Percentiles rank a stretch among this genome's conserved stretches.
phyloP scores from a whole-genome alignment of 805 yeast genomes.

The Teunomyces pallodes region DNA sequence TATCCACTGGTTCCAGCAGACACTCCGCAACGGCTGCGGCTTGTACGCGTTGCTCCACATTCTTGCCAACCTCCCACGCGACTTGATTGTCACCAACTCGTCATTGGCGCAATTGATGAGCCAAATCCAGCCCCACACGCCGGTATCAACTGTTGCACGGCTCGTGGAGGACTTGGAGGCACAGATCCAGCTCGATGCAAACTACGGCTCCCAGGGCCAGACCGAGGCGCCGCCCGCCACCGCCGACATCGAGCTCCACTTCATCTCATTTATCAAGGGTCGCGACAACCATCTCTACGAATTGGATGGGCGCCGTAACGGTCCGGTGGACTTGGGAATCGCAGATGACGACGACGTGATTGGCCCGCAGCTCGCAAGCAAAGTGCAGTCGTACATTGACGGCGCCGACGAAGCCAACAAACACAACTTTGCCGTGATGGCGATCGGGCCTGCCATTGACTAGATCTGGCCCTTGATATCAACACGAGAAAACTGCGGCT shows the following conservation, averaged over 20 bases:
- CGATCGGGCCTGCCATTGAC: constrained; percentile 60
- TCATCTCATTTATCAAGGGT: constrained; percentile 66
- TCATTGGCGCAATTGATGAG: constrained; percentile 20
- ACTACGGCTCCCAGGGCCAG: constrained; percentile 54
- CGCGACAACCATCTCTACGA: constrained; percentile 65
- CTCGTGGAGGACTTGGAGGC: constrained; percentile 48
- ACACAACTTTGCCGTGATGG: constrained; percentile 73
- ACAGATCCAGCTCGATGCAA: constrained; percentile 38
- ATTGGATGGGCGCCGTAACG: constrained; percentile 82
- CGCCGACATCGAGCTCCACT: constrained; percentile 60
- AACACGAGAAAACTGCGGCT: constrained; percentile 50
- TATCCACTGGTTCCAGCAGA: constrained; percentile 79
- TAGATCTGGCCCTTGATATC: constrained; percentile 89
- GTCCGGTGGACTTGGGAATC: constrained; percentile 64
- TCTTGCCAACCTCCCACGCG: constrained; percentile 45
- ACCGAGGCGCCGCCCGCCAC: constrained; percentile 65
- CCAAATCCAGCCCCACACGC: constrained; percentile 14
- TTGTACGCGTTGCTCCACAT: constrained; percentile 79
- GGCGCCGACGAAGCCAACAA: constrained; percentile 58
- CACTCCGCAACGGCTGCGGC: constrained; percentile 89
- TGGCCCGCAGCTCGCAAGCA: constrained; percentile 44
- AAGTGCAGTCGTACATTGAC: constrained; percentile 67
- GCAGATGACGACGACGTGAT: constrained; percentile 46
- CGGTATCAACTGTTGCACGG: constrained; percentile 35
- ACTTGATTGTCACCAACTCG: constrained; percentile 42